These are phyloP conservation scores for Diaporthe destruens DNA, from an alignment of 2,329 filamentous ascomycete genomes.

Conservation along the genomic window DNA sequence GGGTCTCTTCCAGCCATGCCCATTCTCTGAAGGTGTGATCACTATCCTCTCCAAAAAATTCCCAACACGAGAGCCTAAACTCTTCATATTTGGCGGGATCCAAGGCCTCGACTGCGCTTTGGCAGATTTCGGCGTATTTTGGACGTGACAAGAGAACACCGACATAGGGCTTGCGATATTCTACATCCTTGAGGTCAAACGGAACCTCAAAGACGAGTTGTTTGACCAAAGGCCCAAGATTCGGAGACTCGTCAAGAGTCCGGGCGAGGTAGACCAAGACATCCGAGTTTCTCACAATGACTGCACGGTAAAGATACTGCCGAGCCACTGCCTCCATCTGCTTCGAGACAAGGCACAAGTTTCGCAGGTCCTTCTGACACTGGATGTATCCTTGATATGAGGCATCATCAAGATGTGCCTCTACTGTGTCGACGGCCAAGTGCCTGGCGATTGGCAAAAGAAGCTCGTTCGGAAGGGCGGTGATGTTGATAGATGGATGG, in stretches of 20 bases:
- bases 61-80: accelerated
- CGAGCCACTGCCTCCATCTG: neutral
- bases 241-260: neutral
- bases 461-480: too few relatives aligned
- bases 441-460: neutral
- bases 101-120: neutral
- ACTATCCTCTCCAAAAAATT: too few relatives aligned
- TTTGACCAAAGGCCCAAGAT: neutral
- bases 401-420: neutral
- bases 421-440: neutral
- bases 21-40: neutral
- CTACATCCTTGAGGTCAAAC: neutral
- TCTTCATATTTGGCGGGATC: neutral
- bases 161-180: neutral
- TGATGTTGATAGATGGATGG: too few relatives aligned
- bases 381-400: neutral
- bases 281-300: neutral
- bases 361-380: neutral
- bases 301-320: neutral
- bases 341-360: neutral
- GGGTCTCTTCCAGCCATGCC: too few relatives aligned
- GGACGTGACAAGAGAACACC: neutral
- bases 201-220: neutral
- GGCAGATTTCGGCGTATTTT: neutral
- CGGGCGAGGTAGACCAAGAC: neutral